Conservation (phyloP, 139 green algal species). For the Auxenochlorella pyrenoidosa region DNA sequence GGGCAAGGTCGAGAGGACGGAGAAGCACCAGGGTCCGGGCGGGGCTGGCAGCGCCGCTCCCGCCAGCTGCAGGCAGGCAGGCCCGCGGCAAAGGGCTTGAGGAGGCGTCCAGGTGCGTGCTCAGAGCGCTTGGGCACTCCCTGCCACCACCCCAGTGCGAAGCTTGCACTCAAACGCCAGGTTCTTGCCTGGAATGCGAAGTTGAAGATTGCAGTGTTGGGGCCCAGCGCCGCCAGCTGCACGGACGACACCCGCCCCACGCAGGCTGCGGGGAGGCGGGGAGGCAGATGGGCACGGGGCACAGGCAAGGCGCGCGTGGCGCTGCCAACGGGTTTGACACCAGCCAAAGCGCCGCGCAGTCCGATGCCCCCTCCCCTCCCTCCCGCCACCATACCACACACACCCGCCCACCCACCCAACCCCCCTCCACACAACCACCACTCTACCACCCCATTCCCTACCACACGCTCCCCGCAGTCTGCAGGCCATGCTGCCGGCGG, state of each 20-base stretch:
- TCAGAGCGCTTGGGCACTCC: too few species aligned
- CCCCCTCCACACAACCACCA: too few species aligned
- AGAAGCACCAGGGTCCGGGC: too few species aligned
- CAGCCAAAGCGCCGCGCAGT: neutral
- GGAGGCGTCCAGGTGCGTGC: too few species aligned
- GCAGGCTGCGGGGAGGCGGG: constrained; percentile 54
- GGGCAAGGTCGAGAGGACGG: neutral
- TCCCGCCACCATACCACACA: too few species aligned
- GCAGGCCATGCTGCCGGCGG: neutral
- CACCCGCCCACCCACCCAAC: too few species aligned
- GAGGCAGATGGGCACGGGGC: neutral
- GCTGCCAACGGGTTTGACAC: too few species aligned
- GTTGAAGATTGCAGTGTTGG: constrained; percentile 82
- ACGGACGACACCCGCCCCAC: constrained; percentile 64
- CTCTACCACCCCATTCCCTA: too few species aligned
- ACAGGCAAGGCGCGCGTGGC: neutral
- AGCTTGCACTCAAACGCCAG: neutral
- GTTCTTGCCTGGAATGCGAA: constrained; percentile 63
- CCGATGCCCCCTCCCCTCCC: too few species aligned
- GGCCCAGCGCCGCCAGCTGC: constrained; percentile 75
- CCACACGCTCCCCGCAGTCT: neutral
- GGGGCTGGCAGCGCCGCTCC: too few species aligned
- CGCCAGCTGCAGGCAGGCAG: neutral
- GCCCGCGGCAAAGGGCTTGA: too few species aligned
- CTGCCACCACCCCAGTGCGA: neutral